Evolutionary conservation across 768 basidiomycete genomes (phyloP).

Genomic region (Leccinum incarnatum): DNA sequence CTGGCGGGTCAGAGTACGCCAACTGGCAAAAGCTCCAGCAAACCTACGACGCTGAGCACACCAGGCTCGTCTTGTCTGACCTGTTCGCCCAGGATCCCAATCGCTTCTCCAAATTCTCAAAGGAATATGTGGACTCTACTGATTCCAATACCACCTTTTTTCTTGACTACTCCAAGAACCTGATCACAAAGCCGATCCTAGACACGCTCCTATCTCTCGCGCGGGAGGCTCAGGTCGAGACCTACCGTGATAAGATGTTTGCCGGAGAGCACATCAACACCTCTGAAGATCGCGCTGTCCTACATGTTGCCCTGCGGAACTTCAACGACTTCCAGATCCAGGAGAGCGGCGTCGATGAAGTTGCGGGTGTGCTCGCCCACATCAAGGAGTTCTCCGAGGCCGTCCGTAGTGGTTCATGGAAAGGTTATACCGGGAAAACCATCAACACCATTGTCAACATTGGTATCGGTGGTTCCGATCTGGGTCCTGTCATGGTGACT

Average conservation of each 20-base stretch:
- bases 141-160: constrained; percentile 78
- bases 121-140: constrained; percentile 63
- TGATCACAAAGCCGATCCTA: constrained; percentile 85
- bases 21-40: constrained; percentile 90
- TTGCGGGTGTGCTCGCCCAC: constrained; percentile 79
- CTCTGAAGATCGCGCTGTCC: constrained; percentile 94
- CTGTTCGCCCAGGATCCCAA: constrained; percentile 87
- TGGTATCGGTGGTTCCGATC: constrained; percentile 96
- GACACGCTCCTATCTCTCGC: constrained; percentile 74
- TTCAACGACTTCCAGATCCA: constrained; percentile 72
- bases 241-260: constrained; percentile 90
- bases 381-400: constrained; percentile 87
- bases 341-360: constrained; percentile 82
- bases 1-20: constrained; percentile 61
- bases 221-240: constrained; percentile 83
- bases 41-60: constrained; percentile 70
- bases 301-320: constrained; percentile 91
- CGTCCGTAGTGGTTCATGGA: constrained; percentile 87
- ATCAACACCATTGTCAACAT: constrained; percentile 98
- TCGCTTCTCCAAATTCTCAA: constrained; percentile 85
- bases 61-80: constrained; percentile 82
- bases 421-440: constrained; percentile 93
- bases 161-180: constrained; percentile 96
- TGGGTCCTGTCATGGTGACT: constrained; percentile 98
- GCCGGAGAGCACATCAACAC: constrained; percentile 97